Evolutionary conservation across 176 grass and related monocot species (phyloP).

Genomic region (Juncus effusus): DNA sequence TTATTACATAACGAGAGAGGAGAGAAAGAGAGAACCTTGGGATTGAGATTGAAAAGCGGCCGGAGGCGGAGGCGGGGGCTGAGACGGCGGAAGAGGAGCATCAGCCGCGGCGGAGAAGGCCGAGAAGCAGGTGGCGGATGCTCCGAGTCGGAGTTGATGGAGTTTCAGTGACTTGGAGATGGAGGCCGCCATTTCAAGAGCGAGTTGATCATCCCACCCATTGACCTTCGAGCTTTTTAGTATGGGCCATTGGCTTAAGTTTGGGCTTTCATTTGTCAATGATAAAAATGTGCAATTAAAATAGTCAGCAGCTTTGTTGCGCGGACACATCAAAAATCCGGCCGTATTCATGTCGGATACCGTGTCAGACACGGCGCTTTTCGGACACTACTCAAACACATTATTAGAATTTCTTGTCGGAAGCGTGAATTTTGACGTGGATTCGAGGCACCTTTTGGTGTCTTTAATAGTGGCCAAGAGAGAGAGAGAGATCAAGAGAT

Average conservation of each 20-base stretch:
- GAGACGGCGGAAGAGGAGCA: slow-evolving; percentile 20
- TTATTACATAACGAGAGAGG: slow-evolving; percentile 2
- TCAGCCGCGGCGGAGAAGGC: slow-evolving; percentile 34
- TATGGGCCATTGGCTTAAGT: not conserved
- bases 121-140: slow-evolving; percentile 12
- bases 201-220: slow-evolving; percentile 7
- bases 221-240: not conserved
- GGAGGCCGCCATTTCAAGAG: slow-evolving; percentile 44
- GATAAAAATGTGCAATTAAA: no score
- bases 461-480: no score
- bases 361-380: no score
- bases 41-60: slow-evolving; percentile 31
- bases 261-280: no score
- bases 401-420: no score
- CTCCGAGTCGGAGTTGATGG: slow-evolving; percentile 20
- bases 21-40: slow-evolving; percentile 31
- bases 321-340: no score
- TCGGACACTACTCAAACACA: no score
- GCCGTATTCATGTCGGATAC: no score
- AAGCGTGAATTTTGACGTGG: no score
- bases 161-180: slow-evolving; percentile 42
- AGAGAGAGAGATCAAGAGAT: no score
- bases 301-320: no score
- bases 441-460: no score
- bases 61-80: slow-evolving; percentile 11